Base-by-base conservation (phyloP, 495 filamentous ascomycete genomes). In the Hyaloscypha bicolor region DNA sequence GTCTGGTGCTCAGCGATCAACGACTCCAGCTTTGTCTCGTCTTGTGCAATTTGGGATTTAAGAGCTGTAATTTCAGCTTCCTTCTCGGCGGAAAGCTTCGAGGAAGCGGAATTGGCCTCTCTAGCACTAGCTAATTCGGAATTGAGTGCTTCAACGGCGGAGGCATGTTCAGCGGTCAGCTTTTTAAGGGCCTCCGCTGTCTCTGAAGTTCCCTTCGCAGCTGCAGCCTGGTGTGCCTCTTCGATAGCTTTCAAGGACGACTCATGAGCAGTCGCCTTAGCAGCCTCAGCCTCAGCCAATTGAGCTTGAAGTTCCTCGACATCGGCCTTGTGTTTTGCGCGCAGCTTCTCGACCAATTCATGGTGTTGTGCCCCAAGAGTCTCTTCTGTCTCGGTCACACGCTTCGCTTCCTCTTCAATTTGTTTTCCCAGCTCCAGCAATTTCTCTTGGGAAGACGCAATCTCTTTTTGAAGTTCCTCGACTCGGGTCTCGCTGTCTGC, bases 381-480 rank as follows among this genome's bases (percentile, higher is more conserved):
- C 25, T 64, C 64, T 52, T 75, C 73, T 3, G 69, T 59, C 48
- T 53, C 64, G 14, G 69, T 9, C 1, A 73, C 69, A 25, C 60
- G 33, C 19, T 37, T 35, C 11, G 71, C 66, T 39, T 75, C 71
- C 37, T 66, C 69, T 53, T 73, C 69, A 19, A 70, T 33, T 37
- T 71, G 59, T 29, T 71, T 70, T 25, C 70, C 69, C 51, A 73
- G 51, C 37, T 70, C 73, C 19, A 69, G 53, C 6, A 75, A 32
- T 32, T 71, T 73, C 59, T 71, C 64, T 42, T 75, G 73, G 4
- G 73, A 75, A 14, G 66, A 60, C 2, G 55, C 64, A 32, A 75
- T 69, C 55, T 86, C 78, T 11, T 76, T 72, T 68, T 83, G 79
- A 45, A 84, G 78, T 31, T 83, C 80, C 0, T 79, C 76, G 8